phyloP scores from a whole-genome alignment of 768 basidiomycete genomes.

The Collybiopsis luxurians region DNA sequence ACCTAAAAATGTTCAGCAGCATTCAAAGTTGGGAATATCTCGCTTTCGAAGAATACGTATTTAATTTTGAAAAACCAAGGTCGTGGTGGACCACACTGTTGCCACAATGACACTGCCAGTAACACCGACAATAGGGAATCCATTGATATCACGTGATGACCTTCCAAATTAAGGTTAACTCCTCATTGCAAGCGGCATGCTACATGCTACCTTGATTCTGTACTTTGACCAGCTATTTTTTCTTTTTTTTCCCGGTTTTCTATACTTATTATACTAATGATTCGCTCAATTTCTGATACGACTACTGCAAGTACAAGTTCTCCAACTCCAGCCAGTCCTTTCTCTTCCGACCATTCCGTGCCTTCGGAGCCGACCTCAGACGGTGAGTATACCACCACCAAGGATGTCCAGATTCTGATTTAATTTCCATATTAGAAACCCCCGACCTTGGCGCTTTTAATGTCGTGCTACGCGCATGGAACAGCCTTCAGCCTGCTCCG shows the following conservation, averaged over 20 bases:
- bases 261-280: slow-evolving; percentile 19
- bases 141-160: no score
- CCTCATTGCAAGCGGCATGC: background rate
- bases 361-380: slow-evolving; percentile 34
- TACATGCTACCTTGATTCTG: slow-evolving; percentile 8
- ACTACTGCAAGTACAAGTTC: slow-evolving; percentile 24
- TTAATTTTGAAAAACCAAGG: no score
- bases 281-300: slow-evolving; percentile 31
- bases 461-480: slow-evolving; percentile 65
- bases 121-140: no score
- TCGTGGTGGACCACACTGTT: no score
- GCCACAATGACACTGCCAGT: no score
- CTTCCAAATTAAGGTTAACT: no score
- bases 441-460: slow-evolving; percentile 76
- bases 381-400: slow-evolving; percentile 21
- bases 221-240: slow-evolving; percentile 9
- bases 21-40: no score
- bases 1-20: no score
- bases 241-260: slow-evolving; percentile 4
- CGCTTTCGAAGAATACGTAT: no score
- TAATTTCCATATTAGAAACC: slow-evolving; percentile 2
- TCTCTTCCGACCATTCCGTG: slow-evolving; percentile 29
- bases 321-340: slow-evolving; percentile 31
- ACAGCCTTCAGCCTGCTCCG: slow-evolving; percentile 49
- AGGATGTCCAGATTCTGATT: background rate